Evolutionary conservation across 2,329 filamentous ascomycete species (phyloP).

Genomic region (Paecilomyces formosus): DNA sequence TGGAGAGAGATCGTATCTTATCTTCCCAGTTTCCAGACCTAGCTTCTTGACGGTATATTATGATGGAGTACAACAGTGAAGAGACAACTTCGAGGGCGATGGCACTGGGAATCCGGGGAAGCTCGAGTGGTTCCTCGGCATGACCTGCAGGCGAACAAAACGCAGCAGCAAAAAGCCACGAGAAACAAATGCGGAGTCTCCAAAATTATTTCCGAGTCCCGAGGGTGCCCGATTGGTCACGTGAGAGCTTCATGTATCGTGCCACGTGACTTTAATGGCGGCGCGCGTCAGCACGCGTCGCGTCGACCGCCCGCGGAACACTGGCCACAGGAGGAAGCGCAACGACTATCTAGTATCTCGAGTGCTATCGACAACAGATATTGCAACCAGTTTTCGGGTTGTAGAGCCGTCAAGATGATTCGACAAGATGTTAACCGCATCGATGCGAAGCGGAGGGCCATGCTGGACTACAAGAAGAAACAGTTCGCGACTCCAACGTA

Average conservation of each 20-base stretch:
- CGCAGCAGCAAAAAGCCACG: neutral
- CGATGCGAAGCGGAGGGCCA: slow-evolving; percentile 65
- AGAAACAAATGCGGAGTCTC: neutral
- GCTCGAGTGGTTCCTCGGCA: neutral
- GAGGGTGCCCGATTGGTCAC: neutral
- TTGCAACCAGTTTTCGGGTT: neutral
- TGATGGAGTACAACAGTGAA: neutral
- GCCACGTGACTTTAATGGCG: neutral
- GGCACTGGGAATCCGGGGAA: neutral
- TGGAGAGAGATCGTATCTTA: neutral
- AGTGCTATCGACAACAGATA: neutral
- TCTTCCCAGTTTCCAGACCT: neutral
- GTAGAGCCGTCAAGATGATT: slow-evolving; percentile 28
- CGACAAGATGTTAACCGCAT: slow-evolving; percentile 36
- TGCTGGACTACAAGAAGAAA: slow-evolving; percentile 72
- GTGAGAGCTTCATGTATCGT: neutral
- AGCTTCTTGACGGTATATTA: too few relatives aligned
- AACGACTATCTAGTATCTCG: neutral
- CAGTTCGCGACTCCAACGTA: slow-evolving; percentile 75
- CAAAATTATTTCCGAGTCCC: neutral
- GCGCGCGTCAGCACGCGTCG: neutral
- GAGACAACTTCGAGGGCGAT: neutral
- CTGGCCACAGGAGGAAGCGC: neutral
- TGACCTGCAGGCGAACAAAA: neutral
- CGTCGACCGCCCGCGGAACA: neutral